Evolutionary conservation across 495 filamentous ascomycete genomes (phyloP), one percentile per base, ranked within the genome.

Genomic region (Cercophora samala): DNA sequence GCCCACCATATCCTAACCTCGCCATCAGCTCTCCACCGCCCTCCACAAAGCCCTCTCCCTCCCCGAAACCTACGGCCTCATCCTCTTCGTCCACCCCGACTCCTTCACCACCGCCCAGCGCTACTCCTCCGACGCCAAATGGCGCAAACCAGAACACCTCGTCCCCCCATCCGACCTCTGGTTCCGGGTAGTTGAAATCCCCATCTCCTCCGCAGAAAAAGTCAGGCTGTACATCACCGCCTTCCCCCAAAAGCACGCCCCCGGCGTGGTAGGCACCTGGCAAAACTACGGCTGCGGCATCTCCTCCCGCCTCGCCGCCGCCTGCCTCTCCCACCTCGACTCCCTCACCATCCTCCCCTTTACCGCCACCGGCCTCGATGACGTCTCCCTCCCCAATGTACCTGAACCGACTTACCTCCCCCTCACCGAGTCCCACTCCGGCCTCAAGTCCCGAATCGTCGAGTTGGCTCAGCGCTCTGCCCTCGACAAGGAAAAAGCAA

Each of bases 201-300:
- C n/a, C 21, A 60, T 46, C 37, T 56, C 51, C 19, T 6, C 26
- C 19, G 32, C 24, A 11, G 25, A 46, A 0, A 25, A 26, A 0
- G 66, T 78, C 17, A 60, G 81, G 13, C 51, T 82, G 4, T 84
- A 76, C 52, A 72, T 73, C 4, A 70, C 82, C 22, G 67, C 71
- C 29, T 79, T 76, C 64, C 79, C 81, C 1, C 8, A 61, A 1
- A 23, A 23, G 3, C 74, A 76, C 26, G 60, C 63, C 17, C 63
- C 67, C 3, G 72, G 71, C 5, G 70, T 77, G 5, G 64, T 77
- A 15, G 77, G 75, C 2, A 71, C 77, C 42, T 84, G 82, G 82
- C 66, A 70, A 37, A 72, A 77, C 61, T 67, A 73, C 6, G 83
- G 83, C 5, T 26, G 69, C 0, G 82, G 80, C 3, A 68, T 84